Evolutionary conservation across 345 rosid genomes (phyloP).

Genomic region (Arabis alpina): DNA sequence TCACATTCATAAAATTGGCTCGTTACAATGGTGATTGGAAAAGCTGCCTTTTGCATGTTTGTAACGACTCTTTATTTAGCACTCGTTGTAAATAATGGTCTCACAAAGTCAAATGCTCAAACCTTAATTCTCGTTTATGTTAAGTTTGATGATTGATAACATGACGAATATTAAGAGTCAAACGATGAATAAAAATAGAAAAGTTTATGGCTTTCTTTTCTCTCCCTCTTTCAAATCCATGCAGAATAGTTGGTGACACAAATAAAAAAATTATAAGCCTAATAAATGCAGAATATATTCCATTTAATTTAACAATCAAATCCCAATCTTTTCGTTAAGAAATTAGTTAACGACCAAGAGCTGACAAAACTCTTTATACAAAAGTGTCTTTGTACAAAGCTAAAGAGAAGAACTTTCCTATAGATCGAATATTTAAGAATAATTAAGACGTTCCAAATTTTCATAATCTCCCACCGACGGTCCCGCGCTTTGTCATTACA

Average conservation of each 20-base stretch:
- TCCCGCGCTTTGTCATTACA: neutral
- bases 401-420: conserved; percentile 24
- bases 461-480: conserved; percentile 41
- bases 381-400: conserved; percentile 29
- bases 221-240: neutral
- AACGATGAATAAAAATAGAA: neutral
- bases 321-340: conserved; percentile 18
- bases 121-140: neutral
- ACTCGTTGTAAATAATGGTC: neutral
- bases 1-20: neutral
- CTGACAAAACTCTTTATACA: conserved; percentile 18
- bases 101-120: neutral
- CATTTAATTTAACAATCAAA: conserved; percentile 31
- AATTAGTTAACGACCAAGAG: conserved; percentile 22
- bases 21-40: neutral
- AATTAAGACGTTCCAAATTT: conserved; percentile 14
- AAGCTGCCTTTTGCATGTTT: conserved; percentile 1
- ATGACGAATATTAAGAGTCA: conserved; percentile 2
- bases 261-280: neutral
- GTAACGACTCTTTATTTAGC: neutral
- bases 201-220: neutral
- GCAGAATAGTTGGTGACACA: conserved; percentile 21
- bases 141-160: neutral
- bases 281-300: neutral
- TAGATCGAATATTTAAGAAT: neutral